phyloP scores from a whole-genome alignment of 2,329 filamentous ascomycete species.

The Sporothrix dimorphospora region DNA sequence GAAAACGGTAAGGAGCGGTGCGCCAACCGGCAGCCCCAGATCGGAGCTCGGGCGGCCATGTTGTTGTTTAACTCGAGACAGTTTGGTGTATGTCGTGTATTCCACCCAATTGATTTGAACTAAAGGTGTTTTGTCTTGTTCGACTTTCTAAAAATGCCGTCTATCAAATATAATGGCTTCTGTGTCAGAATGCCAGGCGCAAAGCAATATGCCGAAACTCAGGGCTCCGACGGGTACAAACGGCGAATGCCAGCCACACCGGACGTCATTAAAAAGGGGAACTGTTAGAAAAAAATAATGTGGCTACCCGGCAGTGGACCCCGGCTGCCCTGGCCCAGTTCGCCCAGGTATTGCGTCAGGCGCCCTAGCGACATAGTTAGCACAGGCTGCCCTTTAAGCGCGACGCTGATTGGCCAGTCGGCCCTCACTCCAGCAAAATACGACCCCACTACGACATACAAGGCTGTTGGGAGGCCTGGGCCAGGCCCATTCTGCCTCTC shows the following conservation, averaged over 20 bases:
- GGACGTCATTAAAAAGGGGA: slow-evolving; percentile 1
- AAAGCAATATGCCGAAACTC: slow-evolving; percentile 3
- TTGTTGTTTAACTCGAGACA: not conserved
- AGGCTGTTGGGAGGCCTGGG: slow-evolving; percentile 21
- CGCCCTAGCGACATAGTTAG: not conserved
- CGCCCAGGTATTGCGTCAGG: not conserved
- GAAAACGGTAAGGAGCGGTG: not conserved
- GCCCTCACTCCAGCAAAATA: not conserved
- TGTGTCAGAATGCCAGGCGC: not conserved
- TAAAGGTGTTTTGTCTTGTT: not conserved
- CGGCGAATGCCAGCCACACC: slow-evolving; percentile 16
- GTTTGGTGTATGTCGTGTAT: not conserved
- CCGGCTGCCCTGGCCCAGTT: slow-evolving; percentile 1
- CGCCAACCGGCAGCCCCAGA: slow-evolving; percentile 19
- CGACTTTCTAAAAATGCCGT: not conserved
- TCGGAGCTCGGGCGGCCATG: slow-evolving; percentile 15
- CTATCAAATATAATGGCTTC: not conserved
- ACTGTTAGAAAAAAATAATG: not conserved
- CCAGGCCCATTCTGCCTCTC: not conserved
- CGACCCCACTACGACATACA: slow-evolving; percentile 4
- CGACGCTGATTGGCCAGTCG: slow-evolving; percentile 16
- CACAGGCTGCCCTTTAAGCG: slow-evolving; percentile 22
- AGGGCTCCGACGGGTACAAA: not conserved
- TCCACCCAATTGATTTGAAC: not conserved
- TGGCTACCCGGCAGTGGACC: not conserved